These are phyloP conservation scores for Rostrohypoxylon terebratum DNA, from an alignment of 495 filamentous ascomycete genomes.

Conservation along the genomic window DNA sequence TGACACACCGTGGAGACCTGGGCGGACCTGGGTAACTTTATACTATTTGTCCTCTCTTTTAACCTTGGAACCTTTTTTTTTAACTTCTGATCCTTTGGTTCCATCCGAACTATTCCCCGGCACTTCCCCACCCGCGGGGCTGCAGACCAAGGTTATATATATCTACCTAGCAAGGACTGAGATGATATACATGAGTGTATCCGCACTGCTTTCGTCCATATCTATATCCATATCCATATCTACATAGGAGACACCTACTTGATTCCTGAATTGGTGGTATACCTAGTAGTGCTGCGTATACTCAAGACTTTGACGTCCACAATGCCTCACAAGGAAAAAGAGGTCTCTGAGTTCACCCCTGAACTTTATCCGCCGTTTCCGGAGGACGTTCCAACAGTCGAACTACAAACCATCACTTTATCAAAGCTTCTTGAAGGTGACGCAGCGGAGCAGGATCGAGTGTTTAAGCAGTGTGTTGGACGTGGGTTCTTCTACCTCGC, in stretches of 20 bases:
- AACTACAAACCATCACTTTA: slow-evolving; percentile 66
- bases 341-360: slow-evolving; percentile 40
- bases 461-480: slow-evolving; percentile 62
- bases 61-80: neutral
- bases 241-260: neutral
- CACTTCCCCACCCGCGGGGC: neutral
- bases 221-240: neutral
- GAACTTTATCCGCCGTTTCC: slow-evolving; percentile 65
- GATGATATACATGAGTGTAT: neutral
- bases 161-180: neutral
- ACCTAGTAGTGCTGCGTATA: neutral
- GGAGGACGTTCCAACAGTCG: slow-evolving; percentile 63
- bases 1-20: neutral
- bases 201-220: neutral
- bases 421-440: slow-evolving; percentile 58
- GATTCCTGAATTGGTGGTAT: neutral
- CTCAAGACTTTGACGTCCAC: neutral
- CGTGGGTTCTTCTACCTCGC: slow-evolving; percentile 76
- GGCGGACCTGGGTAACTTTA: neutral
- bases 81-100: neutral
- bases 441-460: slow-evolving; percentile 55
- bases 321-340: slow-evolving; percentile 43
- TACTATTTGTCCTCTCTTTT: neutral
- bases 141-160: neutral
- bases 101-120: slow-evolving; percentile 13